Evolutionary conservation across 768 basidiomycete genomes (phyloP), one percentile per base, ranked within the genome.

Genomic region (Cantharellus anzutake): DNA sequence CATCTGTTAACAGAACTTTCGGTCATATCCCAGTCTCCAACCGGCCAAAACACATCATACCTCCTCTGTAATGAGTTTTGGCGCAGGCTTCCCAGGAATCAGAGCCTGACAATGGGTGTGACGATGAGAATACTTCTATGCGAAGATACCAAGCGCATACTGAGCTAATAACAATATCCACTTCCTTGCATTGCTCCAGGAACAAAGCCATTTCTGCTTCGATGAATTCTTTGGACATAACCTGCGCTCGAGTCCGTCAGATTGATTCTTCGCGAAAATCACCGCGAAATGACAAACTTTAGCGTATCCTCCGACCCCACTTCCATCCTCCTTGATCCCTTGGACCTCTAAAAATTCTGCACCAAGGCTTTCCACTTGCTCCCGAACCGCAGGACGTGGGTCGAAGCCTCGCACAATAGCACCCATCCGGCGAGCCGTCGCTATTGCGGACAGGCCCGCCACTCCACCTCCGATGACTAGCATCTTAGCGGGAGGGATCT

Each of bases 341-440:
- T 29, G 20, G 7, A 92, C 86, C 68, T 90, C 87, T n/a, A 92
- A 69, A 65, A 91, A 91, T 68, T 92, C 89, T 5, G 88, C 89
- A 35, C 88, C 89, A 42, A 91, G 78, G 55, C 88, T 90, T 68
- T 90, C 83, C 4, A 92, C 85, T 68, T 92, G 89, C 73, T 92
- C 89, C 50, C 84, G 81, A 59, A 84, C 88, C 51, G 83, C 88
- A 35, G 86, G 75, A 37, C 89, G 80, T 11, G 89, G 85, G 69
- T 92, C 89, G 65, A 92, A 92, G 3, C 83, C 88, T 64, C 87
- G 81, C 59, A 90, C 87, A 61, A 92, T 86, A 35, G 88, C 89
- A 44, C 89, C 89, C 65, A 91, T 76, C 29, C 89, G 77, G 67
- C 82, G 76, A 4, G 86, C 86, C 84, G 86, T 57, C 39, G 80